Percentiles rank a stretch among this genome's conserved stretches.
Conservation (phyloP, 2,329 filamentous ascomycete genomes). For the Phaeosphaeria sp. region DNA sequence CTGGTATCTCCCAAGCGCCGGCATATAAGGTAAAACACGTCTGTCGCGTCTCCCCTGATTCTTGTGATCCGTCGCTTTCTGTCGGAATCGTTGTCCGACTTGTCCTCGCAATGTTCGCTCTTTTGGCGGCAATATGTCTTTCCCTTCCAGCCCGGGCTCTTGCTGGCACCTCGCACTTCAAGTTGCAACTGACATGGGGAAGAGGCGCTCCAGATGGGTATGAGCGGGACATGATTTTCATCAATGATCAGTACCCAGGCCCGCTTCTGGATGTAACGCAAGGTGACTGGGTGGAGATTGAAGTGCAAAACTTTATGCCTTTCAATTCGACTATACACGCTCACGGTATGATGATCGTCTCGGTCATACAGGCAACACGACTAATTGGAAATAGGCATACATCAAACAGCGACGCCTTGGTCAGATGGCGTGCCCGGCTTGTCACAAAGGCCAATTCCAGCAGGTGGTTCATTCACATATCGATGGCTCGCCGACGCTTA, state of each 20-base stretch:
- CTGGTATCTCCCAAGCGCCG: background rate
- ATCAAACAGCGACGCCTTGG: conserved; percentile 63
- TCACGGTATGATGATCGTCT: conserved; percentile 47
- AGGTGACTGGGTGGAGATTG: conserved; percentile 33
- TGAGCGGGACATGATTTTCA: conserved; percentile 32
- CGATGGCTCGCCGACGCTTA: conserved; percentile 63
- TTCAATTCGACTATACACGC: conserved; percentile 59
- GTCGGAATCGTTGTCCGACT: background rate
- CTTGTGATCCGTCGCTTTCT: background rate
- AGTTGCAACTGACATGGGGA: conserved; percentile 30
- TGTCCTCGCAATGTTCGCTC: conserved; percentile 16
- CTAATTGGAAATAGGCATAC: conserved; percentile 47
- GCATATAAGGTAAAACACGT: background rate
- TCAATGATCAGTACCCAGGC: conserved; percentile 37
- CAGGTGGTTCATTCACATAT: conserved; percentile 60
- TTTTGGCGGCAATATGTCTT: conserved; percentile 14
- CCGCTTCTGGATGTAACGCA: conserved; percentile 27
- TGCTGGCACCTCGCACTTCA: conserved; percentile 16
- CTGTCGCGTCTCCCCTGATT: background rate
- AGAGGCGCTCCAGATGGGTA: conserved; percentile 31
- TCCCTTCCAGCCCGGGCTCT: conserved; percentile 11
- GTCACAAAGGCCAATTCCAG: conserved; percentile 60
- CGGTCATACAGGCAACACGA: background rate
- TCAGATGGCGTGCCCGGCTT: conserved; percentile 67
- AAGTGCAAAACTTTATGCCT: conserved; percentile 56